These are phyloP conservation scores for Lepidium sativum DNA, from an alignment of 345 rosid species.

Conservation along the genomic window DNA sequence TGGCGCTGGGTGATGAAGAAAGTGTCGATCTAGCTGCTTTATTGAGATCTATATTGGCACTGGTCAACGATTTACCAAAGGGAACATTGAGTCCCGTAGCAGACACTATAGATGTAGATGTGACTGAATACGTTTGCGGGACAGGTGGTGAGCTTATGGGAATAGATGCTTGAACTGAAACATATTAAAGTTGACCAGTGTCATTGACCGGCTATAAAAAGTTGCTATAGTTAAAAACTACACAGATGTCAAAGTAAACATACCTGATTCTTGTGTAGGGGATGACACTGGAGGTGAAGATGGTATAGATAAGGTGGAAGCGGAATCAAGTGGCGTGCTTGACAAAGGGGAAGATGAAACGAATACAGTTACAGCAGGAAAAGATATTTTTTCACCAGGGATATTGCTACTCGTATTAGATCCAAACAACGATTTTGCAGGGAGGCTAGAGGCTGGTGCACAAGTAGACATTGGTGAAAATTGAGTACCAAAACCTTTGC, in stretches of 20 bases:
- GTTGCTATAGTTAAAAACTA: slow-evolving; percentile 10
- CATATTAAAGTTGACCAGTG: slow-evolving; percentile 9
- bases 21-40: slow-evolving; percentile 18
- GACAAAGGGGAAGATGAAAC: slow-evolving; percentile 21
- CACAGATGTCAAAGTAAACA: background rate
- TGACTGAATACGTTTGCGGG: slow-evolving; percentile 19
- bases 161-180: slow-evolving; percentile 37
- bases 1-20: slow-evolving; percentile 23
- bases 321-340: slow-evolving; percentile 11
- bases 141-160: slow-evolving; percentile 19
- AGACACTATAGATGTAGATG: slow-evolving; percentile 25
- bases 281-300: slow-evolving; percentile 11
- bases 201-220: slow-evolving; percentile 13
- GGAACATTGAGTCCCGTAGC: slow-evolving; percentile 28
- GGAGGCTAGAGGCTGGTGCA: slow-evolving; percentile 24
- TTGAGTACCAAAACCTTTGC: slow-evolving; percentile 29
- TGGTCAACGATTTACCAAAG: slow-evolving; percentile 29
- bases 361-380: slow-evolving; percentile 14
- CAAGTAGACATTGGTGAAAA: slow-evolving; percentile 25
- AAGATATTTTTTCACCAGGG: slow-evolving; percentile 31
- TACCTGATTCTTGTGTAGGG: slow-evolving; percentile 22
- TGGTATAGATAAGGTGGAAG: slow-evolving; percentile 2
- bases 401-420: slow-evolving; percentile 27
- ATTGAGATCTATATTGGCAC: slow-evolving; percentile 31
- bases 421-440: slow-evolving; percentile 31